phyloP scores from a whole-genome alignment of 2,329 filamentous ascomycete species.

The Phyllosticta citriasiana region DNA sequence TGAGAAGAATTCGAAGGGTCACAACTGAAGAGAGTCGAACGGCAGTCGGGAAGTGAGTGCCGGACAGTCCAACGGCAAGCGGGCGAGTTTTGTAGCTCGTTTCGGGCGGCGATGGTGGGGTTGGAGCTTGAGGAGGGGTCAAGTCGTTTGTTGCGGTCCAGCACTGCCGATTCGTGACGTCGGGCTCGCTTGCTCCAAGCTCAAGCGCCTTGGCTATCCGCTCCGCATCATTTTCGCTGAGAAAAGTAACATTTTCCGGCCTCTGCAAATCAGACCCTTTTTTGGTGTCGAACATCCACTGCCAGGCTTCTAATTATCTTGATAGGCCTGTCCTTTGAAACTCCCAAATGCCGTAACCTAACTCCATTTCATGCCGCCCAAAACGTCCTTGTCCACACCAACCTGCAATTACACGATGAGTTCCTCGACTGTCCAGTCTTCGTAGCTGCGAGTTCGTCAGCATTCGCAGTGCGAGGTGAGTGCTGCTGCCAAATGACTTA shows the following conservation, averaged over 20 bases:
- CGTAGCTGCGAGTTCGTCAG: conserved; percentile 54
- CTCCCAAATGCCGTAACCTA: conserved; percentile 25
- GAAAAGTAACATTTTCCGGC: conserved; percentile 9
- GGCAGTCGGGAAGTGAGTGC: neutral
- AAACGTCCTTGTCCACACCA: conserved; percentile 6
- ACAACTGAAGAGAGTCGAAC: neutral
- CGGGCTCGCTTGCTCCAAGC: neutral
- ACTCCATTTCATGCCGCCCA: conserved; percentile 16
- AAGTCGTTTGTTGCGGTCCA: neutral
- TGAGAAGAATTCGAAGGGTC: neutral
- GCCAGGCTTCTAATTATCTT: conserved; percentile 10
- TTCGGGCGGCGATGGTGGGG: conserved; percentile 9
- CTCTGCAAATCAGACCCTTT: neutral
- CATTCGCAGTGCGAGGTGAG: neutral
- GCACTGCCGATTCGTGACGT: conserved; percentile 7
- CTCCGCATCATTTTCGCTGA: conserved; percentile 5
- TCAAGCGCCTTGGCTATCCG: conserved; percentile 5
- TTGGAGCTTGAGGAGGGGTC: conserved; percentile 4
- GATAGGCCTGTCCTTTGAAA: conserved; percentile 21
- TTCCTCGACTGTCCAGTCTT: conserved; percentile 99
- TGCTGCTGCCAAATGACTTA: conserved; percentile 41
- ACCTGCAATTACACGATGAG: conserved; percentile 42
- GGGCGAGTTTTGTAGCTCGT: conserved; percentile 7
- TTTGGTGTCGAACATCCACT: neutral
- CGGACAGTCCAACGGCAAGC: neutral